These are phyloP conservation scores for Mycena kentingensis DNA, from an alignment of 768 basidiomycete species.

Conservation along the genomic window DNA sequence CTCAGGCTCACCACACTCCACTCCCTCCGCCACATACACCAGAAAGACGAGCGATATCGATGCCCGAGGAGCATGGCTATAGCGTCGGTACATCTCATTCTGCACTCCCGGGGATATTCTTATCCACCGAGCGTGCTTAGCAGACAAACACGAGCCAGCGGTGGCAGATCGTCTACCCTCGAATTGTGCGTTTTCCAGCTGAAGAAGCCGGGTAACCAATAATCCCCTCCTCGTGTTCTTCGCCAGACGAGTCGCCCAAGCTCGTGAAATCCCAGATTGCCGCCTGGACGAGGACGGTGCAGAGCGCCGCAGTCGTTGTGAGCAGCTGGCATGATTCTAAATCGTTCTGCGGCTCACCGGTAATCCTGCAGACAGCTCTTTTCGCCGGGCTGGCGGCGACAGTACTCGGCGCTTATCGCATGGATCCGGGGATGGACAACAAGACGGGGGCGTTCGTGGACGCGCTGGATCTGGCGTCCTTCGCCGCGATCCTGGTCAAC, in stretches of 20 bases:
- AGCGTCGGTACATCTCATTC: too few relatives aligned
- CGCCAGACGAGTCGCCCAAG: conserved; percentile 8
- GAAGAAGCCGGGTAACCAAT: too few relatives aligned
- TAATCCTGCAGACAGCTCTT: conserved; percentile 1
- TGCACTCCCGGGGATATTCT: too few relatives aligned
- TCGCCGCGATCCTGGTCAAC: conserved; percentile 9
- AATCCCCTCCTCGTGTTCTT: too few relatives aligned
- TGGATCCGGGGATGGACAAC: neutral
- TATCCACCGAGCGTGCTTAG: too few relatives aligned
- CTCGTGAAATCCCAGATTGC: conserved; percentile 5
- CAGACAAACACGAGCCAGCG: too few relatives aligned
- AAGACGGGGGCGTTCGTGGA: neutral
- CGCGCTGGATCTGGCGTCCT: conserved; percentile 1
- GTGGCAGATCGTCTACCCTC: too few relatives aligned
- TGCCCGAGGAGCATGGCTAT: too few relatives aligned
- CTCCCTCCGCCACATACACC: too few relatives aligned
- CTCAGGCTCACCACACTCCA: too few relatives aligned
- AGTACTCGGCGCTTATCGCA: neutral
- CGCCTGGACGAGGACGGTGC: conserved; percentile 3
- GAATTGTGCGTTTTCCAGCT: too few relatives aligned
- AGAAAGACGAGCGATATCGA: too few relatives aligned
- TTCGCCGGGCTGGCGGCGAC: neutral
- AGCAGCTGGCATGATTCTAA: neutral
- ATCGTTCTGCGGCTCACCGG: neutral
- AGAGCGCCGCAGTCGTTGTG: conserved; percentile 5